phyloP scores from a whole-genome alignment of 2,329 filamentous ascomycete species.

The Neocatenulostroma microsporum region DNA sequence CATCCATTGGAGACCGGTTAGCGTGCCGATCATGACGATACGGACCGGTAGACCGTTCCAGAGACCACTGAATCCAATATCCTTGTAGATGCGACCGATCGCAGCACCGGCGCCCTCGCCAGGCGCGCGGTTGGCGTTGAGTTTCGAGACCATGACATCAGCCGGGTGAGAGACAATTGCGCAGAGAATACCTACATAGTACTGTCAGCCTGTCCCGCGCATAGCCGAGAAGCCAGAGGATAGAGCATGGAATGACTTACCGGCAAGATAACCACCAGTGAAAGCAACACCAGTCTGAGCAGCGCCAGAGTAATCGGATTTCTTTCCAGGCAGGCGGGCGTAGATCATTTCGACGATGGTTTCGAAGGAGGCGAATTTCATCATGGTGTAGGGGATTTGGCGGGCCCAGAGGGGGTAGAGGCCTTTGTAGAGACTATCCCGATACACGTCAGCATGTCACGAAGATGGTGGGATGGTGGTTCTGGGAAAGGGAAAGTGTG shows the following conservation, averaged over 20 bases:
- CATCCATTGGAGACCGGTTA: slow-evolving; percentile 76
- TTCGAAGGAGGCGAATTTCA: slow-evolving; percentile 57
- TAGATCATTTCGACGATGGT: slow-evolving; percentile 54
- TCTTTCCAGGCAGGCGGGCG: slow-evolving; percentile 48
- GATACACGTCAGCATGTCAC: slow-evolving; percentile 1
- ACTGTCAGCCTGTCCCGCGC: too few relatives aligned
- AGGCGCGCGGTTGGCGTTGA: slow-evolving; percentile 50
- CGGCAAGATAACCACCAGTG: slow-evolving; percentile 54
- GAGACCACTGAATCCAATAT: slow-evolving; percentile 64
- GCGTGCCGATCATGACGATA: slow-evolving; percentile 78
- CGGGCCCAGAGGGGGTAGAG: slow-evolving; percentile 54
- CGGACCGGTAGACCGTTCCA: slow-evolving; percentile 83
- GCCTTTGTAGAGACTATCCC: slow-evolving; percentile 52
- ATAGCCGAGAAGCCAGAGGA: too few relatives aligned
- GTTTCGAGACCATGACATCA: slow-evolving; percentile 58
- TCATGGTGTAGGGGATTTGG: slow-evolving; percentile 56
- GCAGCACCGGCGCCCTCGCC: slow-evolving; percentile 54
- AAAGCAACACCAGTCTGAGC: slow-evolving; percentile 56
- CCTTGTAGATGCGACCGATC: slow-evolving; percentile 54
- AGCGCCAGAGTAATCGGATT: slow-evolving; percentile 47
- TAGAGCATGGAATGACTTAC: too few relatives aligned
- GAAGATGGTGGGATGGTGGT: neutral
- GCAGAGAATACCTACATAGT: slow-evolving; percentile 56
- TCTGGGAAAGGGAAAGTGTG: too few relatives aligned
- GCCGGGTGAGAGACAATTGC: slow-evolving; percentile 56